Evolutionary conservation across 148 eudicot genomes (phyloP).

Genomic region (Fagopyrum esculentum): DNA sequence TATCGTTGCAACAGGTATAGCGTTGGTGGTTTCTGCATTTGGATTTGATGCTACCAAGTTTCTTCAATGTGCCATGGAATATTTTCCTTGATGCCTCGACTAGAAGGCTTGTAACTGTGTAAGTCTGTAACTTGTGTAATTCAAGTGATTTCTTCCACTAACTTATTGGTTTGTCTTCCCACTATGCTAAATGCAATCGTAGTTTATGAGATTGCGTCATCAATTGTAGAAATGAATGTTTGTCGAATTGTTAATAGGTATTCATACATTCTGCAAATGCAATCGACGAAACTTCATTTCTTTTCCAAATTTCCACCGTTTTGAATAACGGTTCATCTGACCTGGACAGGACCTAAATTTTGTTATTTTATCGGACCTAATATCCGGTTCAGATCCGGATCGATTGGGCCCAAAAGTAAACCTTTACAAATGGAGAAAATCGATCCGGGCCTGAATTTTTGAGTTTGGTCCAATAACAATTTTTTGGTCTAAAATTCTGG

Average conservation of each 20-base stretch:
- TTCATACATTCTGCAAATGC: neutral
- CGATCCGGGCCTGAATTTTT: too few species aligned
- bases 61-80: constrained; percentile 3
- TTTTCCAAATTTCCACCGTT: neutral
- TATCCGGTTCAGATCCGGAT: too few species aligned
- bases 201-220: neutral
- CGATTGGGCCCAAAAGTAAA: too few species aligned
- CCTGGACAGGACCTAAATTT: too few species aligned
- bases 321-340: neutral
- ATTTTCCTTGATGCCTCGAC: neutral
- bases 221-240: neutral
- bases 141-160: neutral
- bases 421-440: too few species aligned
- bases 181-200: neutral
- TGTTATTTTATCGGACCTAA: too few species aligned
- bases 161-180: neutral
- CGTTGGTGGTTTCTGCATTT: constrained; percentile 2
- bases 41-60: constrained; percentile 4
- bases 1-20: neutral
- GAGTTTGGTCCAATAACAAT: too few species aligned
- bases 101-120: neutral
- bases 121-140: neutral
- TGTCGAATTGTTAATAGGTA: neutral
- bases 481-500: too few species aligned
- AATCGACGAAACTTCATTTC: neutral